Evolutionary conservation across 257 asterid species (phyloP), one percentile per base, ranked within the genome.

Genomic region (Solanum arcanum): DNA sequence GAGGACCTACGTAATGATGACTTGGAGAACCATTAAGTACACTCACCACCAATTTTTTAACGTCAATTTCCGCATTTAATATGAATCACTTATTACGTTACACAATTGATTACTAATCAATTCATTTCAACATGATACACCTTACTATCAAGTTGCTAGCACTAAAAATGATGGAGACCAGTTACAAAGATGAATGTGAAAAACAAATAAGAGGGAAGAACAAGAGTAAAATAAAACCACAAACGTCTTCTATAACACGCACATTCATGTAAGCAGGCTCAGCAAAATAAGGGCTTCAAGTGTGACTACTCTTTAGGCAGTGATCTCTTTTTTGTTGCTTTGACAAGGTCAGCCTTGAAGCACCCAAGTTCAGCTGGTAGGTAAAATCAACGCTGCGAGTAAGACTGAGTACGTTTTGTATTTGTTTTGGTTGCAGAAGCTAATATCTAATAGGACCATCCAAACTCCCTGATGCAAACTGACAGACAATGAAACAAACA

Each of bases 381-480:
- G 39, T 25, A 77, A 44, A 44, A 8, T 25, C 64, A 46, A 47
- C 64, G 18, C 83, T 35, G 11, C 27, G 41, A 80, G 23, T 23
- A n/a, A 2, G 37, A 42, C 12, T 21, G 42, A 39, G 84, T 78
- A 78, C 5, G 10, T 86, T 74, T 46, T 62, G 68, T 25, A 56
- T 56, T 56, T 56, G 62, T 56, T 56, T 56, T 56, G 29, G 73
- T 42, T 47, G n/a, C 33, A 41, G 80, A 52, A 76, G 80, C 92
- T 94, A 95, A 90, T 96, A 94, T 89, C 90, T 91, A 77, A 96
- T 96, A 60, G 98, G 99, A 69, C 99, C 98, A 90, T 95, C 98
- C 98, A 96, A 96, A 91, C 95, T 95, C 92, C 99, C 99, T 3
- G 98, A 94, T 86, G 98, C 99, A 90, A 96, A 96, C 98, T 96